Base-by-base conservation (phyloP, 805 yeast genomes). In the Candida lessepsii region DNA sequence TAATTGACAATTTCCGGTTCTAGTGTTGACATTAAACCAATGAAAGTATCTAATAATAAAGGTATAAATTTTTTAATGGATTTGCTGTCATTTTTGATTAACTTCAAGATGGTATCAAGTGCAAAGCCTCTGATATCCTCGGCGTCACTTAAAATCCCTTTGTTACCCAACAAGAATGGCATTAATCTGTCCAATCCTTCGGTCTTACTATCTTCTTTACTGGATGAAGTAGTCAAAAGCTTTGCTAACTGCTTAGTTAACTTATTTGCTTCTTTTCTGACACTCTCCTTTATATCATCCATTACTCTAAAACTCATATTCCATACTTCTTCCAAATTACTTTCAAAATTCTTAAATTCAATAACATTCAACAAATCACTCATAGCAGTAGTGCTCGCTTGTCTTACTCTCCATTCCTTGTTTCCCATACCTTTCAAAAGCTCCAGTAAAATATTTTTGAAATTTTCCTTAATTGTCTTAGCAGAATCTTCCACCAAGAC, bases 281-380 rank as follows among this genome's bases (percentile, higher is more conserved):
- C 96, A 62, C 95, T 85, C 26, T 87, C 96, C 59, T 93, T 93
- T 44, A 91, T 87, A 65, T 91, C 98, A 63, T 91, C 99, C 76
- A 91, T 77, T 0, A 79, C 77, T 53, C 99, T 75, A 65, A 91
- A 90, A 35, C 90, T 81, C 85, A 86, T 81, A 4, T 74, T 70
- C 97, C 97, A 91, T 23, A 91, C 78, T 4, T 78, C 80, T 43
- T 85, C 83, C 44, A 84, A 53, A 8, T 64, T 54, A 9, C 54
- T 48, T 26, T 76, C 76, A 50, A 82, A 83, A 10, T 57, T 63
- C 9, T 75, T 78, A 17, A 77, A 51, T 0, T 81, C 71, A 18
- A 75, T 70, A n/a, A 80, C 71, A 46, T 81, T 84, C 10, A 93
- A 60, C 14, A 91, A 60, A 48, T 87, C 89, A 23, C 76, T 66